These are phyloP conservation scores for Penicillium sp. DNA, from an alignment of 2,329 filamentous ascomycete genomes.

Conservation along the genomic window DNA sequence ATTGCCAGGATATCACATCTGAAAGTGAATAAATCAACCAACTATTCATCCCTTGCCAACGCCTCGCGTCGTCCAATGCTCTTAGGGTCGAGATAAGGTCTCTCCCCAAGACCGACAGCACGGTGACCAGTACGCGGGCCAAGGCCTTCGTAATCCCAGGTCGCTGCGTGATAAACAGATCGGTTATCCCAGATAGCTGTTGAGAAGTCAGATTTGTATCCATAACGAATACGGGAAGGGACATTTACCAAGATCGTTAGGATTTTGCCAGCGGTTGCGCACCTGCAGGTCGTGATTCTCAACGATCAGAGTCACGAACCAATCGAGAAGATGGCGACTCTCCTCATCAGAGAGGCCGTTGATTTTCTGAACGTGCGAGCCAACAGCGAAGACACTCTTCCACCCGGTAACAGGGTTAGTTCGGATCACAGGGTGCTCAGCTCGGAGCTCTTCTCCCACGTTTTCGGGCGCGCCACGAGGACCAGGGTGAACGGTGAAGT, in stretches of 20 bases:
- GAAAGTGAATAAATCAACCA: neutral
- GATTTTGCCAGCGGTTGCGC: slow-evolving; percentile 36
- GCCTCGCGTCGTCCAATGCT: slow-evolving; percentile 32
- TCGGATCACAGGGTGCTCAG: slow-evolving; percentile 46
- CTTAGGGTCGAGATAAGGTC: slow-evolving; percentile 51
- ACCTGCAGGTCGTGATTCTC: slow-evolving; percentile 45
- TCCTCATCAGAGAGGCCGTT: slow-evolving; percentile 35
- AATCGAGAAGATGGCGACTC: slow-evolving; percentile 32
- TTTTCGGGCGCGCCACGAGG: slow-evolving; percentile 55
- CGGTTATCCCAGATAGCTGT: slow-evolving; percentile 52
- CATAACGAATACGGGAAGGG: neutral
- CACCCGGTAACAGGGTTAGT: slow-evolving; percentile 51
- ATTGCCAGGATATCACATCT: neutral
- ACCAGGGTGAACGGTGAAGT: slow-evolving; percentile 28
- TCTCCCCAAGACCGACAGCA: slow-evolving; percentile 54
- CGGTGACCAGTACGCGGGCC: slow-evolving; percentile 51
- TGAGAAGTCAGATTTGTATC: neutral
- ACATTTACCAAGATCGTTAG: slow-evolving; percentile 41
- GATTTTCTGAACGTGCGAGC: slow-evolving; percentile 30
- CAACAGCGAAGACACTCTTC: slow-evolving; percentile 38
- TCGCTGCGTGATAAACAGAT: slow-evolving; percentile 54
- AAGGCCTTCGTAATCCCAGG: slow-evolving; percentile 48
- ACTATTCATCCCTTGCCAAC: slow-evolving; percentile 8
- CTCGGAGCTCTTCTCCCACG: slow-evolving; percentile 49
- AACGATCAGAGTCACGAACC: slow-evolving; percentile 37